Base-by-base conservation (phyloP, 2,329 filamentous ascomycete genomes). In the Pseudonectria buxi region DNA sequence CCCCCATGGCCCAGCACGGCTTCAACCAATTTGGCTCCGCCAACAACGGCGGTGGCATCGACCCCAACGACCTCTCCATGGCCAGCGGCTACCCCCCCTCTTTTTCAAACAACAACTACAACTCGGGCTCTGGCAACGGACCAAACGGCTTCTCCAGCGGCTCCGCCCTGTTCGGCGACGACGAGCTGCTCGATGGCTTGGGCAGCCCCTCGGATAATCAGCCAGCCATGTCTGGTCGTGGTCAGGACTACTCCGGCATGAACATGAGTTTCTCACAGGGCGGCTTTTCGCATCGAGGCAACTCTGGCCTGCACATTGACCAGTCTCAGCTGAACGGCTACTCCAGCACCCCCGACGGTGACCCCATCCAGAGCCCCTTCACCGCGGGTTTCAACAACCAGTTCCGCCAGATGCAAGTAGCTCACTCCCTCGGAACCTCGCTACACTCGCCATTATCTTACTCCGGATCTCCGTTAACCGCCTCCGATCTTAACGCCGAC, bases 321-420 rank as follows among this genome's bases (percentile, higher is more conserved):
- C 76, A 80, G 41, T 67, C 74, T 31, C 80, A 83, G 39, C 79
- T 87, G 55, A 83, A 84, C 54, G 78, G 86, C 43, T 96, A 84
- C 62, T 95, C 90, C 14, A 86, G 86, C 58, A 95, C 89, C 2
- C 89, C 90, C 4, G 90, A 96, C 42, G 87, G 87, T 34, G 83
- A 87, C 35, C 88, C 90, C 6, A 90, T 95, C 41, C 86, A 94
- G 55, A 95, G 88, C 52, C 90, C 90, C 0, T 95, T 88, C 54
- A 75, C 85, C 28, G 77, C 83, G 49, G 80, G 75, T 54, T 92
- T 89, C 67, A 83, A 81, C 62, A 83, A 84, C 54, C 84, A 88
- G 46, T 94, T 87, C 58, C 78, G 83, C 29, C 75, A 76, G 39
- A 80, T 83, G 51, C 74, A 78, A 54, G 71, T 74, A 54, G 68